Percentiles rank a stretch among this genome's conserved stretches.
Conservation (phyloP, 495 filamentous ascomycete species). For the Neurospora discreta region DNA sequence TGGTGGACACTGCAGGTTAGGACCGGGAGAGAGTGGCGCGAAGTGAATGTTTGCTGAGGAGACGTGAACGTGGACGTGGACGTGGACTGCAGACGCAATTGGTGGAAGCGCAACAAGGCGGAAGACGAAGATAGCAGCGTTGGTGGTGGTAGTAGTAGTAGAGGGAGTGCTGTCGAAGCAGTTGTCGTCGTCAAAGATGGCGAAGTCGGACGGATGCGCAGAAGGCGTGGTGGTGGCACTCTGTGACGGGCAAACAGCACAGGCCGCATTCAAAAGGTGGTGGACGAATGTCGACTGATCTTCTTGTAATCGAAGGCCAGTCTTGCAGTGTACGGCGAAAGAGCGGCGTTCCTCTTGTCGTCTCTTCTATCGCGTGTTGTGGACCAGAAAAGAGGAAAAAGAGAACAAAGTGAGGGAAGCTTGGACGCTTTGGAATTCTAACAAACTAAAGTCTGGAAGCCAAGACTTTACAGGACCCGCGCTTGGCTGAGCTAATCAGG, state of each 20-base stretch:
- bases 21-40: not conserved
- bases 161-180: not conserved
- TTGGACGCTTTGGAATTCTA: not conserved
- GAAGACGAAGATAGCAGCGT: not conserved
- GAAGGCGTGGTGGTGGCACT: not conserved
- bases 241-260: not conserved
- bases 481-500: not conserved
- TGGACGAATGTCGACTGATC: not conserved
- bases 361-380: not conserved
- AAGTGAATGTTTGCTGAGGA: not conserved
- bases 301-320: not conserved
- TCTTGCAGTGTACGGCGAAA: not conserved
- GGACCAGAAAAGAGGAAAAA: not conserved
- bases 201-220: not conserved
- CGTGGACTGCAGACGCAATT: not conserved
- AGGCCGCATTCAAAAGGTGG: not conserved
- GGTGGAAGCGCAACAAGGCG: not conserved
- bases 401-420: not conserved
- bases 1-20: not conserved
- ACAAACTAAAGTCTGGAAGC: not conserved
- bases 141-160: not conserved
- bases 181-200: not conserved
- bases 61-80: too few relatives aligned
- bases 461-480: not conserved
- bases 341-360: not conserved